Conservation (phyloP, 2,329 filamentous ascomycete genomes). For the Botrytis cinerea region DNA sequence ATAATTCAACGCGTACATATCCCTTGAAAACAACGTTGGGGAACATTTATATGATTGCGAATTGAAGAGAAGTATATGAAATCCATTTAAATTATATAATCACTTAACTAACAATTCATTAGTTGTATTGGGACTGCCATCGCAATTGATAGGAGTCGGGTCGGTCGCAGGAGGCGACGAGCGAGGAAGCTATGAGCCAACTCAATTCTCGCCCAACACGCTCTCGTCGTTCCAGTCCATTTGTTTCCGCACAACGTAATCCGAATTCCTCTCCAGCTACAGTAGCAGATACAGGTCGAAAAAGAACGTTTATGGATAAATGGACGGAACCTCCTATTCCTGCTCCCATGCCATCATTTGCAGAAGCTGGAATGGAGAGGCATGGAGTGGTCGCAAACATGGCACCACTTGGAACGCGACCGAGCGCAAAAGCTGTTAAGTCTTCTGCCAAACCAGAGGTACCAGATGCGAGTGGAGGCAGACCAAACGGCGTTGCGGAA, state of each 20-base stretch:
- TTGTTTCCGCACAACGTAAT: slow-evolving; percentile 29
- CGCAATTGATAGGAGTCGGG: slow-evolving; percentile 33
- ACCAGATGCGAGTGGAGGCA: slow-evolving; percentile 26
- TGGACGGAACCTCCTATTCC: slow-evolving; percentile 61
- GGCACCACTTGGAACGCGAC: slow-evolving; percentile 75
- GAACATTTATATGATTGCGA: slow-evolving; percentile 30
- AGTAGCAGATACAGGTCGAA: slow-evolving; percentile 28
- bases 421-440: slow-evolving; percentile 61
- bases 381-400: slow-evolving; percentile 81
- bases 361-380: slow-evolving; percentile 70
- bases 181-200: slow-evolving; percentile 26
- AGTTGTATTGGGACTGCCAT: slow-evolving; percentile 32
- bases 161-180: slow-evolving; percentile 29
- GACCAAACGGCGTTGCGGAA: slow-evolving; percentile 30
- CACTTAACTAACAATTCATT: slow-evolving; percentile 33
- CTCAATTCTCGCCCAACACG: slow-evolving; percentile 35
- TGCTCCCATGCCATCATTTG: slow-evolving; percentile 65
- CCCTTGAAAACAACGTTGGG: slow-evolving; percentile 29
- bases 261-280: slow-evolving; percentile 24
- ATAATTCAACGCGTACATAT: slow-evolving; percentile 30
- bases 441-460: slow-evolving; percentile 37
- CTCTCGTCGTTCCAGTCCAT: slow-evolving; percentile 39
- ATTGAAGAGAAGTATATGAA: slow-evolving; percentile 33
- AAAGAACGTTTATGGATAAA: slow-evolving; percentile 41
- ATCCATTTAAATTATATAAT: slow-evolving; percentile 13